These are phyloP conservation scores for Oryza brachyantha DNA, from an alignment of 176 grass and related monocot genomes.

Conservation along the genomic window DNA sequence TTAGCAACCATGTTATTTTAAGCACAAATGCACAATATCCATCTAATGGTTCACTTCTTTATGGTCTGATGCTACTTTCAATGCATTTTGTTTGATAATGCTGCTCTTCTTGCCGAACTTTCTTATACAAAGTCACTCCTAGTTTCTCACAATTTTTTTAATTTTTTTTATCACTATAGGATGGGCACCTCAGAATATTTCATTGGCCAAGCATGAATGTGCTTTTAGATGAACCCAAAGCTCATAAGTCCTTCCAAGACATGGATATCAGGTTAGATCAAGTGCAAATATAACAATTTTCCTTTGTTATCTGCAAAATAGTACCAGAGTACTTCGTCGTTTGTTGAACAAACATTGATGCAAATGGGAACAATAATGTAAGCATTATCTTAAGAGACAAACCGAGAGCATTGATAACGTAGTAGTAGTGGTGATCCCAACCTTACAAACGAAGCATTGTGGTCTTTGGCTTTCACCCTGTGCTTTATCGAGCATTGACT, in stretches of 20 bases:
- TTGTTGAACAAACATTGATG: constrained; percentile 1
- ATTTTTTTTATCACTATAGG: constrained; percentile 50
- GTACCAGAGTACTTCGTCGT: neutral
- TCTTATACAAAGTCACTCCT: neutral
- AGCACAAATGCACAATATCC: neutral
- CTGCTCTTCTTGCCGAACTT: constrained; percentile 6
- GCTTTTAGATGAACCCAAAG: constrained; percentile 93
- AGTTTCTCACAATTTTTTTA: constrained; percentile 15
- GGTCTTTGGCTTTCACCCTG: neutral
- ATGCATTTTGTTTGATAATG: neutral
- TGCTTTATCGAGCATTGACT: constrained; percentile 1
- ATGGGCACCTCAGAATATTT: constrained; percentile 93
- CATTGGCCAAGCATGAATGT: constrained; percentile 86
- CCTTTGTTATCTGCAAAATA: constrained; percentile 5
- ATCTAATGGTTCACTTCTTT: constrained; percentile 4
- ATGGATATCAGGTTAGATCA: constrained; percentile 95
- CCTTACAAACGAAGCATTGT: neutral
- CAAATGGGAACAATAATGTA: constrained; percentile 15
- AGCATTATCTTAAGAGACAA: constrained; percentile 2
- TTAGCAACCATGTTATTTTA: neutral
- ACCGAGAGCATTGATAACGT: neutral
- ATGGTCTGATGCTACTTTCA: neutral
- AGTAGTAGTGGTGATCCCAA: neutral
- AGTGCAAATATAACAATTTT: neutral
- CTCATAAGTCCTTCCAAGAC: constrained; percentile 89